These are phyloP conservation scores for Monascus ruber DNA, from an alignment of 2,329 filamentous ascomycete genomes.

Conservation along the genomic window DNA sequence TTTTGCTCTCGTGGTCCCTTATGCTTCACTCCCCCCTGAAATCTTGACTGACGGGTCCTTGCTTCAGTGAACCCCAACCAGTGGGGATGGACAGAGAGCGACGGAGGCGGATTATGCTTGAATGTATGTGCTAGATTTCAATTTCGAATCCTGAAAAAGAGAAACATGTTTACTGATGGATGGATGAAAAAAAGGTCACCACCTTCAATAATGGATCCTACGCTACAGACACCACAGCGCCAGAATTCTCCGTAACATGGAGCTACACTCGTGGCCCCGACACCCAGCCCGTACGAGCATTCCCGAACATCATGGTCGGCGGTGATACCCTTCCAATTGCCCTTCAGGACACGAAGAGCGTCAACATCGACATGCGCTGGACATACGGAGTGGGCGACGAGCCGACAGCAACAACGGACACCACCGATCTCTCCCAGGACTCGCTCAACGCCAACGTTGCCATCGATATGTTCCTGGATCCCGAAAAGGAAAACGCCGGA, in stretches of 20 bases:
- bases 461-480: constrained; percentile 48
- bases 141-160: not conserved
- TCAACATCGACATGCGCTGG: constrained; percentile 41
- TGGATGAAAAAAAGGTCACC: constrained; percentile 29
- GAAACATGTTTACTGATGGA: not conserved
- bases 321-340: constrained; percentile 32
- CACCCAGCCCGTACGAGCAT: constrained; percentile 42
- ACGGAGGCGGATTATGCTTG: constrained; percentile 38
- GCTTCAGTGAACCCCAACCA: constrained; percentile 44
- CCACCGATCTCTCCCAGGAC: constrained; percentile 20
- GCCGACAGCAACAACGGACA: constrained; percentile 24
- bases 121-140: constrained; percentile 33
- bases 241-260: constrained; percentile 44
- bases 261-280: constrained; percentile 34
- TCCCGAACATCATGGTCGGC: constrained; percentile 42
- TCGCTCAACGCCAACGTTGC: constrained; percentile 45
- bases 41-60: constrained; percentile 2
- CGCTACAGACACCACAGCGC: constrained; percentile 31
- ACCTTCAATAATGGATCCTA: constrained; percentile 42
- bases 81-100: constrained; percentile 35
- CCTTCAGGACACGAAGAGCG: constrained; percentile 20
- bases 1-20: too few species aligned
- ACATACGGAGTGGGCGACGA: constrained; percentile 38
- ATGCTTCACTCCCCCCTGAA: not conserved
- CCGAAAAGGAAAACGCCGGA: constrained; percentile 28